Conservation (phyloP, 331 rosid genomes). For the Cydonia oblonga region DNA sequence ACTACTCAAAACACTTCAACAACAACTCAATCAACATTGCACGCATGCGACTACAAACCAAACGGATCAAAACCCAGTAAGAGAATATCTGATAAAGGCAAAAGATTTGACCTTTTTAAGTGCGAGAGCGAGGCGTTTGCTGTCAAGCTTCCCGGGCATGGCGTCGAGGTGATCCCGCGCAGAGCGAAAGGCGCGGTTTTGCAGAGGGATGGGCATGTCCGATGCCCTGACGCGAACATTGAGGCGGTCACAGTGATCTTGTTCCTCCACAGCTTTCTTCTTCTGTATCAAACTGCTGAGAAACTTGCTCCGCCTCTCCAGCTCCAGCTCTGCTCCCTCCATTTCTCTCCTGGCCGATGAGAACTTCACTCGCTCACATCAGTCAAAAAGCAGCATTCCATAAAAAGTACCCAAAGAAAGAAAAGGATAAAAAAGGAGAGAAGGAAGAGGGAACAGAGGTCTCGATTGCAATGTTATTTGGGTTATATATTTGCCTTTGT, state of each 20-base stretch:
- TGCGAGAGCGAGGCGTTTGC: constrained; percentile 66
- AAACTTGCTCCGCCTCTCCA: constrained; percentile 82
- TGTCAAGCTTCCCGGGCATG: constrained; percentile 76
- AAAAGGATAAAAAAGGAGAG: background rate
- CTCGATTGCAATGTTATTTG: constrained; percentile 17
- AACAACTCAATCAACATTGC: background rate
- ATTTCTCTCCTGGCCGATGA: constrained; percentile 9
- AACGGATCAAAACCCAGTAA: constrained; percentile 14
- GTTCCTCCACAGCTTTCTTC: constrained; percentile 67
- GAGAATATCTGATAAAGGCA: background rate
- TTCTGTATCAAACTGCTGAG: constrained; percentile 61
- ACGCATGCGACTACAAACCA: background rate
- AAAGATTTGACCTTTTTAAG: constrained; percentile 66
- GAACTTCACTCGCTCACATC: constrained; percentile 12
- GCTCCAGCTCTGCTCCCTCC: constrained; percentile 80
- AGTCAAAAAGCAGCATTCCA: constrained; percentile 16
- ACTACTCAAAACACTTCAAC: constrained; percentile 7
- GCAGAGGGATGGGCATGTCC: constrained; percentile 68
- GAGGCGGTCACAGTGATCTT: constrained; percentile 40
- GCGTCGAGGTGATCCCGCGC: constrained; percentile 68
- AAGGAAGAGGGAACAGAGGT: constrained; percentile 19
- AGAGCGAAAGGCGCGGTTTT: constrained; percentile 63
- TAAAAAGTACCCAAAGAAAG: background rate
- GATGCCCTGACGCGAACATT: constrained; percentile 57
- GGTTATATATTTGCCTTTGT: constrained; percentile 5